phyloP scores from a whole-genome alignment of 2,329 filamentous ascomycete species.

The Fusarium piperis region DNA sequence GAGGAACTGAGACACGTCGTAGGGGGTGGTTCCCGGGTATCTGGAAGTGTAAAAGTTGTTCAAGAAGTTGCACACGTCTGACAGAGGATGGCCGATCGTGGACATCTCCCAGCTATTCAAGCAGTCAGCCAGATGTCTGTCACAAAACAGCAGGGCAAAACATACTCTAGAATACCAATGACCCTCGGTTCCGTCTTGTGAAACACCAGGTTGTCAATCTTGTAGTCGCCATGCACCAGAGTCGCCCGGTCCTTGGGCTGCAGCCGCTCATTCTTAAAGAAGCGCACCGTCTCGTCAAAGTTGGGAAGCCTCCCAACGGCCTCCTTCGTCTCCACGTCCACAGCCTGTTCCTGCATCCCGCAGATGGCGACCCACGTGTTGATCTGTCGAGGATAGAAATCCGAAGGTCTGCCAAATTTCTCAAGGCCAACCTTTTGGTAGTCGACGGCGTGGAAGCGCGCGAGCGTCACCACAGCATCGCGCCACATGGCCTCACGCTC shows the following conservation, averaged over 20 bases:
- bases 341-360: constrained; percentile 76
- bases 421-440: constrained; percentile 73
- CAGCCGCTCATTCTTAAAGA: constrained; percentile 74
- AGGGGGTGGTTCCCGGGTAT: constrained; percentile 31
- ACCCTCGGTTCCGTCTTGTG: constrained; percentile 88
- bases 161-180: constrained; percentile 88
- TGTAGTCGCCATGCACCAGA: constrained; percentile 95
- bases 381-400: constrained; percentile 89
- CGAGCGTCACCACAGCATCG: constrained; percentile 83
- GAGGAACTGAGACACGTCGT: constrained; percentile 63
- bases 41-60: constrained; percentile 53
- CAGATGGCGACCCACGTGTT: constrained; percentile 84
- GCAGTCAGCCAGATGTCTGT: neutral
- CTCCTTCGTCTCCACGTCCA: constrained; percentile 79
- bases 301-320: constrained; percentile 85
- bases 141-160: constrained; percentile 14
- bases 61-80: constrained; percentile 84
- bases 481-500: constrained; percentile 86
- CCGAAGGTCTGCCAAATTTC: constrained; percentile 75
- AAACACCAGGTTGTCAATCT: constrained; percentile 91
- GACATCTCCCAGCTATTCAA: constrained; percentile 88
- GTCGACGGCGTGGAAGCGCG: constrained; percentile 82
- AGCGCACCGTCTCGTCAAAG: constrained; percentile 80
- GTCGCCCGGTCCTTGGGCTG: constrained; percentile 82
- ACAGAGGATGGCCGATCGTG: constrained; percentile 94